Percentiles rank a stretch among this genome's conserved stretches.
phyloP scores from a whole-genome alignment of 495 filamentous ascomycete genomes.

The Stereocaulon alpinum region DNA sequence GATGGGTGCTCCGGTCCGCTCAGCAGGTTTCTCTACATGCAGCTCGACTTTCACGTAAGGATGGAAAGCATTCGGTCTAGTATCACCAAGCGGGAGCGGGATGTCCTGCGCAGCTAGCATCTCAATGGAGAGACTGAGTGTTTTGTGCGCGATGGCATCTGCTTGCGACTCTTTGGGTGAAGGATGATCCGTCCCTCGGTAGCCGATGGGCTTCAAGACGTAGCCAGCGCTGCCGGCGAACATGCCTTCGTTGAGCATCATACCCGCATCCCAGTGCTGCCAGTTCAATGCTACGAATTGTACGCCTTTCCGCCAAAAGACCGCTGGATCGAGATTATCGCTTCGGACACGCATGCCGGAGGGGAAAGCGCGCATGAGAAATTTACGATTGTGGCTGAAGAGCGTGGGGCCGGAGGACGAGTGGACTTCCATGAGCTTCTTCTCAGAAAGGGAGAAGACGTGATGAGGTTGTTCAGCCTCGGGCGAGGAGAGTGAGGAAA shows the following conservation, averaged over 20 bases:
- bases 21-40: slow-evolving; percentile 55
- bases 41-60: slow-evolving; percentile 77
- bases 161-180: slow-evolving; percentile 19
- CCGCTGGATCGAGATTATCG: slow-evolving; percentile 72
- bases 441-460: slow-evolving; percentile 80
- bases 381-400: slow-evolving; percentile 73
- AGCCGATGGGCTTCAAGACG: slow-evolving; percentile 70
- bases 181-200: slow-evolving; percentile 29
- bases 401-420: slow-evolving; percentile 47
- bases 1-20: slow-evolving; percentile 28
- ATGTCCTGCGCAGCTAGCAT: slow-evolving; percentile 45
- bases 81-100: slow-evolving; percentile 34
- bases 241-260: slow-evolving; percentile 95
- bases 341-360: slow-evolving; percentile 71
- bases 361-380: slow-evolving; percentile 83
- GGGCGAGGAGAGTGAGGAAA: slow-evolving; percentile 54
- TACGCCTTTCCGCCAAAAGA: slow-evolving; percentile 81
- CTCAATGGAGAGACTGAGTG: slow-evolving; percentile 39
- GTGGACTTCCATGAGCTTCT: slow-evolving; percentile 60
- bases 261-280: slow-evolving; percentile 82
- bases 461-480: slow-evolving; percentile 68
- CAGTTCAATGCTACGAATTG: slow-evolving; percentile 93
- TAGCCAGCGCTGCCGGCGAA: slow-evolving; percentile 73
- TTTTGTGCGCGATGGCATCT: slow-evolving; percentile 20
- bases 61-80: slow-evolving; percentile 50